Evolutionary conservation across 148 eudicot species (phyloP).

Genomic region (Rhododendron kiyosumense): DNA sequence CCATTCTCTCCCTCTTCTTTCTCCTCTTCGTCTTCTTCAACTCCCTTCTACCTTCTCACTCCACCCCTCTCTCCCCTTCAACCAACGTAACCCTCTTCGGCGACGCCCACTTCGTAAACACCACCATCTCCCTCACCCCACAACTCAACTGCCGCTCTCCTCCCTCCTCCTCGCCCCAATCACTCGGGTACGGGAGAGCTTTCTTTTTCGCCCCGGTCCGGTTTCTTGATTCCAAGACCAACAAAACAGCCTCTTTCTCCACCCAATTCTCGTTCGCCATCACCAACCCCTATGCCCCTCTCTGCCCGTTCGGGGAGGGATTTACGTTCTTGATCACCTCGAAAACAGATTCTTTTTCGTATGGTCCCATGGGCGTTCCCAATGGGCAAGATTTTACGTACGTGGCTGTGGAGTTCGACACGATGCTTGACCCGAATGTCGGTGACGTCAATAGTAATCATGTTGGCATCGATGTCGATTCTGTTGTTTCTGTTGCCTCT

Average conservation of each 20-base stretch:
- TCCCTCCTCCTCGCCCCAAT: conserved; percentile 15
- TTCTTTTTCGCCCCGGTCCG: conserved; percentile 43
- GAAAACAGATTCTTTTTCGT: conserved; percentile 7
- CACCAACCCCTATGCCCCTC: conserved; percentile 18
- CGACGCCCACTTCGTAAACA: conserved; percentile 34
- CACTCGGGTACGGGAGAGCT: conserved; percentile 34
- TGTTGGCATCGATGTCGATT: conserved; percentile 1
- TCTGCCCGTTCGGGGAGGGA: conserved; percentile 62
- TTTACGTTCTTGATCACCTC: conserved; percentile 55
- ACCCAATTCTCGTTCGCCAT: conserved; percentile 48
- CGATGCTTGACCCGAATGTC: not conserved
- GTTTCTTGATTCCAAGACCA: conserved; percentile 37
- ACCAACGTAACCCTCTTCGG: conserved; percentile 47
- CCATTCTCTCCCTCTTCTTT: not conserved
- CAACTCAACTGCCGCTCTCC: conserved; percentile 21
- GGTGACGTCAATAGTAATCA: not conserved
- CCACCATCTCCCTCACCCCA: conserved; percentile 32
- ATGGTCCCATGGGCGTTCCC: conserved; percentile 50
- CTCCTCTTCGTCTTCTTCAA: conserved; percentile 22
- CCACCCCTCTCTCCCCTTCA: conserved; percentile 17
- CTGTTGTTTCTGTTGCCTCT: conserved; percentile 29
- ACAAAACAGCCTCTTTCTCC: conserved; percentile 44
- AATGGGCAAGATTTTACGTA: conserved; percentile 29
- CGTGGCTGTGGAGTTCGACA: conserved; percentile 46
- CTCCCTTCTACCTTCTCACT: not conserved